Evolutionary conservation across 1,284 basidiomycete species (phyloP).

Genomic region (Hemileia vastatrix): DNA sequence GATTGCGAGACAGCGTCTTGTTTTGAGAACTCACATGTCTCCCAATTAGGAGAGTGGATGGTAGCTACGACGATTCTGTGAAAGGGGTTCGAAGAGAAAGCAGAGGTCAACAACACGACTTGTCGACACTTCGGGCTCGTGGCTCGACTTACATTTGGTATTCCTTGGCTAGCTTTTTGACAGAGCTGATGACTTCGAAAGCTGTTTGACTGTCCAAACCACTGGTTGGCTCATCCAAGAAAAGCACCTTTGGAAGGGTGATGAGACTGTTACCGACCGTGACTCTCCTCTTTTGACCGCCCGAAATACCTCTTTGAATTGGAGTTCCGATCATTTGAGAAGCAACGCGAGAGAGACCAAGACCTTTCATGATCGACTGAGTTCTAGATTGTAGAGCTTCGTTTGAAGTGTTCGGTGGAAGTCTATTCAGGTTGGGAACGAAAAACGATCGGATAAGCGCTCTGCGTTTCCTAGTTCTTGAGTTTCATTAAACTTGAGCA

Average conservation of each 20-base stretch:
- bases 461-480: neutral
- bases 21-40: too few relatives aligned
- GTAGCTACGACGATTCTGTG: constrained; percentile 42
- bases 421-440: constrained; percentile 1
- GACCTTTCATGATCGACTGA: constrained; percentile 33
- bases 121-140: too few relatives aligned
- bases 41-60: constrained; percentile 45
- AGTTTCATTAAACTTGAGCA: neutral
- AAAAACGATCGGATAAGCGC: neutral
- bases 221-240: constrained; percentile 47
- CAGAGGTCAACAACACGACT: too few relatives aligned
- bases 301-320: constrained; percentile 46
- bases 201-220: constrained; percentile 37
- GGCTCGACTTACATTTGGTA: too few relatives aligned
- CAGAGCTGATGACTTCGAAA: constrained; percentile 40
- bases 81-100: too few relatives aligned
- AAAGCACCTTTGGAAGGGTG: constrained; percentile 42
- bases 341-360: constrained; percentile 38
- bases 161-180: constrained; percentile 30
- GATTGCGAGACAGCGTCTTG: too few relatives aligned
- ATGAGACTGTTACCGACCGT: constrained; percentile 45
- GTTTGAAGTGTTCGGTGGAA: neutral
- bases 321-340: constrained; percentile 45
- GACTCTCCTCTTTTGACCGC: constrained; percentile 46
- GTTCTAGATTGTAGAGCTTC: constrained; percentile 14